Conservation (phyloP, 2,329 filamentous ascomycete species). For the Fulvia fulva region DNA sequence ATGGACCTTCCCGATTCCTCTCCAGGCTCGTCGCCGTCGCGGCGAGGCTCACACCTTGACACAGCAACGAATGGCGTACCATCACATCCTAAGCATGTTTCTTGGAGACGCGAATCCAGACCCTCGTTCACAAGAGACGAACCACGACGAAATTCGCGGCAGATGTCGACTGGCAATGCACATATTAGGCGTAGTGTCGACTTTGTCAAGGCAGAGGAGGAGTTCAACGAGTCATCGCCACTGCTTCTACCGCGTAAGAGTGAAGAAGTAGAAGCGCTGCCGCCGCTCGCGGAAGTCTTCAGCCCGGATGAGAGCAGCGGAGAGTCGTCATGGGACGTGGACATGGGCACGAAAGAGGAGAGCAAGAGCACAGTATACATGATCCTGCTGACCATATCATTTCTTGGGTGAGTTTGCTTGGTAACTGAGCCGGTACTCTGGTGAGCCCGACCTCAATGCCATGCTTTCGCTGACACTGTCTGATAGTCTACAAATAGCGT, state of each 20-base stretch:
- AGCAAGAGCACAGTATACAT: slow-evolving; percentile 81
- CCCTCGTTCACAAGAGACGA: slow-evolving; percentile 11
- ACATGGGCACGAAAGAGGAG: slow-evolving; percentile 40
- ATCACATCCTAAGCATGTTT: slow-evolving; percentile 19
- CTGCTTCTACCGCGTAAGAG: slow-evolving; percentile 24
- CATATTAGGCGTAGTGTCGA: slow-evolving; percentile 8
- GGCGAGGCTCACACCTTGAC: slow-evolving; percentile 10
- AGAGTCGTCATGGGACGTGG: slow-evolving; percentile 44
- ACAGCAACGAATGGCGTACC: slow-evolving; percentile 1
- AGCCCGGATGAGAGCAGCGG: slow-evolving; percentile 35
- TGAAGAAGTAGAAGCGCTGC: slow-evolving; percentile 19
- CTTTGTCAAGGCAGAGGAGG: slow-evolving; percentile 15
- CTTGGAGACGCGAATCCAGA: slow-evolving; percentile 15
- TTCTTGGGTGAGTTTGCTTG: slow-evolving; percentile 57
- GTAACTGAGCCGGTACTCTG: neutral
- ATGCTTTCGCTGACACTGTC: slow-evolving; percentile 2
- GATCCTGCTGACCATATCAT: slow-evolving; percentile 77
- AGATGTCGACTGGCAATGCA: slow-evolving; percentile 2
- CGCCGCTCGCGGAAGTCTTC: slow-evolving; percentile 11
- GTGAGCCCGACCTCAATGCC: neutral
- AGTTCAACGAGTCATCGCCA: slow-evolving; percentile 31
- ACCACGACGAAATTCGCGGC: slow-evolving; percentile 2
- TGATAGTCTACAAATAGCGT: slow-evolving; percentile 76
- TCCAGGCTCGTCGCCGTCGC: slow-evolving; percentile 11
- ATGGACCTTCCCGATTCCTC: slow-evolving; percentile 14